Evolutionary conservation across 768 basidiomycete genomes (phyloP), one percentile per base, ranked within the genome.

Genomic region (Boletus pseudopeckii): DNA sequence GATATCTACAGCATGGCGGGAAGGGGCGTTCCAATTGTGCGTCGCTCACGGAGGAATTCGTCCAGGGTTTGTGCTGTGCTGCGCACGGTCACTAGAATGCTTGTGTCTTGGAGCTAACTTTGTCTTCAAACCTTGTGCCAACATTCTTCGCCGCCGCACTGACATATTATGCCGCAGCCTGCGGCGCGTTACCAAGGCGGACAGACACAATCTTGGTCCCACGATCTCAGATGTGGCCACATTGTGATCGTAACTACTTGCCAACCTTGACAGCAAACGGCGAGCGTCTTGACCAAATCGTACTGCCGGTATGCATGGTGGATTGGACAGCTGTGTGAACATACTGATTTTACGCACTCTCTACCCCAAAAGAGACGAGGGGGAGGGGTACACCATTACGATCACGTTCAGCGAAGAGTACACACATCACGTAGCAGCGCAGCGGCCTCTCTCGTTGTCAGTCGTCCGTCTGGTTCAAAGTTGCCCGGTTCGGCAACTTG

Each of bases 401-500:
- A 30, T 38, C 47, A 26, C 14, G 18, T 17, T 33, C 34, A 17
- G 20, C 26, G 11, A 42, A 20, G 40, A 10, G 28, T 7, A 28
- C 28, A 3, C 17, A 30, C 15, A 33, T 17, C 45, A 24, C 30
- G 37, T 15, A 40, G 43, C 42, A 42, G 2, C 10, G 24, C 20
- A n/a, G 36, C 17, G n/a, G 13, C 10, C 28, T 10, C 11, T 4
- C 15, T 22, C 17, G 36, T 18, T 52, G 49, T 15, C 37, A 9
- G 28, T 22, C 24, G 26, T 59, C 28, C 36, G 39, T 46, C 50
- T 37, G 49, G 59, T 45, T n/a, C 59, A 38, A 33, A 57, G 7
- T 61, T 57, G 30, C 59, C 59, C 6, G 0, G 34, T 48, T 41
- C 7, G 50, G 53, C 18, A 43, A 44, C 33, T 28, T 17, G 32